Evolutionary conservation across 805 yeast genomes (phyloP), one percentile per base, ranked within the genome.

Genomic region (Kregervanrija pseudodelftensis): DNA sequence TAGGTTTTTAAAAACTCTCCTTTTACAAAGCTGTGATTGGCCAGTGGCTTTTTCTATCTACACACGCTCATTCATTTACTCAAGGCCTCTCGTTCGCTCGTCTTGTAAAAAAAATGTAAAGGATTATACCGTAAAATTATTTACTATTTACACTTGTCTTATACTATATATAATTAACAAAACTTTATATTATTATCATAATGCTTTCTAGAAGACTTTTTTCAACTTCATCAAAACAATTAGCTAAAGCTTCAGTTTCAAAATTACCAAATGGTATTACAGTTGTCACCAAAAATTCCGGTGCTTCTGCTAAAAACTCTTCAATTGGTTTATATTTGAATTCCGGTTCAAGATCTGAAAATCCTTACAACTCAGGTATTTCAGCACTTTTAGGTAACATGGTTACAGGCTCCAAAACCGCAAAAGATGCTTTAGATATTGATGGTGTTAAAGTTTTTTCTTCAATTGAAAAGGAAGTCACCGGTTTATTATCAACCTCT

Each of bases 331-430:
- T 82, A 47, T 85, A 74, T 64, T 69, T 73, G 61, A 84, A 82
- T 54, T 85, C 89, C 42, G 95, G 95, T 64, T 79, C 91, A 41
- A 72, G 89, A 63, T 66, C 84, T 43, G 95, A 85, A 66, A 84
- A 82, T 67, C 73, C 86, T 37, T 84, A 79, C 77, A 82, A 80
- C 71, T 85, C 85, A 56, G 95, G 95, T 77, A 79, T 82, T 43
- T 77, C 91, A 44, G 76, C 82, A 50, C 67, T 85, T 55, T 70
- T 79, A 52, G 69, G 82, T 61, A 67, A 73, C 48, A 64, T 75
- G 17, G 68, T 83, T 59, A 61, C 65, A 34, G 54, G 62, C 10
- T 56, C 68, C 30, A 57, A 61, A 47, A 41, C 47, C 37, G 58
- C 70, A 17, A 41, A 46, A 17, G 66, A 68, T 33, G 59, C 63